A percentile compares a stretch with the other conserved stretches of the same genome.
Conservation (phyloP, 139 green algal species). For the Chlorella vulgaris region DNA sequence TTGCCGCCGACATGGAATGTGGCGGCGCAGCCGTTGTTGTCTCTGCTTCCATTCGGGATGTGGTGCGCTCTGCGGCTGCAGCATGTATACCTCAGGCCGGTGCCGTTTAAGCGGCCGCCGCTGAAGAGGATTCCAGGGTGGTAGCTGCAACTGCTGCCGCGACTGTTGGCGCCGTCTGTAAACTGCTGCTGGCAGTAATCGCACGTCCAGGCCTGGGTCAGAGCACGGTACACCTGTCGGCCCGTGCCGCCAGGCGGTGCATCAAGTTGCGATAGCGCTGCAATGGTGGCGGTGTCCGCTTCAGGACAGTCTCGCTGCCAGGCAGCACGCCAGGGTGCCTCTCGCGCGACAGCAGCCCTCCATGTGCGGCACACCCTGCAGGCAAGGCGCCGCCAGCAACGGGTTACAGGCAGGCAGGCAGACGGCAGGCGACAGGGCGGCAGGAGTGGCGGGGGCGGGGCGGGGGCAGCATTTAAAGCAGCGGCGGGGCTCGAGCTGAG, state of each 20-base stretch:
- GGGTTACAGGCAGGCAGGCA: not conserved
- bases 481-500: no score
- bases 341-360: not conserved
- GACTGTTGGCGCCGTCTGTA: constrained; percentile 19
- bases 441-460: no score
- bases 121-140: constrained; percentile 30
- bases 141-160: constrained; percentile 7
- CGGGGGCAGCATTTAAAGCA: no score
- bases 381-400: not conserved
- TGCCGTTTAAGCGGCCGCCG: constrained; percentile 29
- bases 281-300: not conserved
- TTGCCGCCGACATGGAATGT: not conserved
- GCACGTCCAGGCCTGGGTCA: not conserved
- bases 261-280: not conserved
- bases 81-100: constrained; percentile 29
- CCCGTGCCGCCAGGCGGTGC: not conserved
- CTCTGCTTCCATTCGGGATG: constrained; percentile 8
- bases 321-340: not conserved
- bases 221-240: not conserved
- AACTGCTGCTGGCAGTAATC: constrained; percentile 17
- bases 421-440: not conserved
- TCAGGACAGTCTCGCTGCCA: not conserved
- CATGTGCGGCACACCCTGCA: not conserved
- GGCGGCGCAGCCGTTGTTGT: constrained; percentile 17
- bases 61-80: constrained; percentile 31